phyloP scores from a whole-genome alignment of 208 protist genomes.

The Zelonia costaricensis region DNA sequence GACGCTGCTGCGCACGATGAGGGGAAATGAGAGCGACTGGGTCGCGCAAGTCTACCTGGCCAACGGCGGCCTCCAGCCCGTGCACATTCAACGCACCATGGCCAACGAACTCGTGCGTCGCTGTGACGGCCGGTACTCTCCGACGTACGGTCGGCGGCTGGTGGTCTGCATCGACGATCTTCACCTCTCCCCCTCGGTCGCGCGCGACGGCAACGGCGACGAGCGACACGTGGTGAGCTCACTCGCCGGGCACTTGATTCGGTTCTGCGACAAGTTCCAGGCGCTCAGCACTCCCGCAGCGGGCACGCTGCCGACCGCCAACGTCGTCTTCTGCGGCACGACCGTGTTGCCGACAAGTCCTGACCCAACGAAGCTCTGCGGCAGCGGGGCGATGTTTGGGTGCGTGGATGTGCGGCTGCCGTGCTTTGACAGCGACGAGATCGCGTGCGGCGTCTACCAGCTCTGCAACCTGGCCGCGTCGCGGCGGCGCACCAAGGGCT shows the following conservation, averaged over 20 bases:
- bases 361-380: slow-evolving; percentile 7
- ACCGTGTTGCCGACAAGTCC: slow-evolving; percentile 13
- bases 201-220: slow-evolving; percentile 3
- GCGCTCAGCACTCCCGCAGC: slow-evolving; percentile 59
- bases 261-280: slow-evolving; percentile 63
- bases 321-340: slow-evolving; percentile 67
- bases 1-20: slow-evolving; percentile 64
- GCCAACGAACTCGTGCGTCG: slow-evolving; percentile 40
- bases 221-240: slow-evolving; percentile 8
- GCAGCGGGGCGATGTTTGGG: slow-evolving; percentile 23
- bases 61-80: slow-evolving; percentile 45
- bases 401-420: slow-evolving; percentile 66
- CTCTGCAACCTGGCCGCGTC: slow-evolving; percentile 60
- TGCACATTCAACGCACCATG: slow-evolving; percentile 63
- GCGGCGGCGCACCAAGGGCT: slow-evolving; percentile 51
- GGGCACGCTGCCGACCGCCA: slow-evolving; percentile 54
- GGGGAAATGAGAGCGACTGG: slow-evolving; percentile 53
- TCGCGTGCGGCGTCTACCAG: slow-evolving; percentile 48
- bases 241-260: slow-evolving; percentile 53
- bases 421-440: slow-evolving; percentile 53
- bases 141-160: slow-evolving; percentile 63
- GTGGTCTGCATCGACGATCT: slow-evolving; percentile 88
- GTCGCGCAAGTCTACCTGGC: slow-evolving; percentile 47
- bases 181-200: slow-evolving; percentile 41
- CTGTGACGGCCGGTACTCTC: slow-evolving; percentile 55